These are phyloP conservation scores for Phytophthora cactorum DNA, from an alignment of 352 stramenopile genomes.

Conservation along the genomic window DNA sequence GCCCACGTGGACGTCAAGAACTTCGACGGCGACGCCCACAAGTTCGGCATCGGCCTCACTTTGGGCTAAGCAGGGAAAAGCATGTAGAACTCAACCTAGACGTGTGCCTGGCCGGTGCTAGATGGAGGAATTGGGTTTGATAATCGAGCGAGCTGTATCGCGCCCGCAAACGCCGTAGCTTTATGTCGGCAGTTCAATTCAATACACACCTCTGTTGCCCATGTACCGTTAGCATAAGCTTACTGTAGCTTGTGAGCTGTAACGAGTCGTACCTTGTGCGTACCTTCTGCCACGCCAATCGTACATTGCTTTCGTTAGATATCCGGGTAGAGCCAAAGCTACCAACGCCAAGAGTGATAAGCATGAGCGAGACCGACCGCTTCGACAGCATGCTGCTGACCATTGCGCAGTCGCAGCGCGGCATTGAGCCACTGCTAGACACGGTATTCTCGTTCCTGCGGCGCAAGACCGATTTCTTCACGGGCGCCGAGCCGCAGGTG, in stretches of 20 bases:
- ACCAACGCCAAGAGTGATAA: constrained; percentile 12
- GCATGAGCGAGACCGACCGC: constrained; percentile 76
- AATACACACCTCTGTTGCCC: constrained; percentile 40
- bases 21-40: constrained; percentile 91
- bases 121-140: constrained; percentile 19
- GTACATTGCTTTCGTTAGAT: constrained; percentile 16
- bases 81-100: constrained; percentile 21
- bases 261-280: not conserved
- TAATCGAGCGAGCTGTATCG: constrained; percentile 1
- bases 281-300: not conserved
- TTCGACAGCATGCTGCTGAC: constrained; percentile 97
- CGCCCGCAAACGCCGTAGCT: constrained; percentile 18
- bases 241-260: not conserved
- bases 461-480: constrained; percentile 99
- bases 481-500: constrained; percentile 80
- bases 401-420: constrained; percentile 95
- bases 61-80: constrained; percentile 64
- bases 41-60: constrained; percentile 90
- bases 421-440: constrained; percentile 98
- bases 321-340: constrained; percentile 10
- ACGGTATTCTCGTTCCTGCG: constrained; percentile 98
- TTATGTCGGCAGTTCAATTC: constrained; percentile 26
- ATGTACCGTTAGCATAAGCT: not conserved
- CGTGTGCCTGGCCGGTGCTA: constrained; percentile 27
- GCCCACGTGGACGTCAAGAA: constrained; percentile 92